A percentile compares a stretch with the other conserved stretches of the same genome.
These are phyloP conservation scores for Beta corolliflora DNA, from an alignment of 179 eudicot genomes.

Conservation along the genomic window DNA sequence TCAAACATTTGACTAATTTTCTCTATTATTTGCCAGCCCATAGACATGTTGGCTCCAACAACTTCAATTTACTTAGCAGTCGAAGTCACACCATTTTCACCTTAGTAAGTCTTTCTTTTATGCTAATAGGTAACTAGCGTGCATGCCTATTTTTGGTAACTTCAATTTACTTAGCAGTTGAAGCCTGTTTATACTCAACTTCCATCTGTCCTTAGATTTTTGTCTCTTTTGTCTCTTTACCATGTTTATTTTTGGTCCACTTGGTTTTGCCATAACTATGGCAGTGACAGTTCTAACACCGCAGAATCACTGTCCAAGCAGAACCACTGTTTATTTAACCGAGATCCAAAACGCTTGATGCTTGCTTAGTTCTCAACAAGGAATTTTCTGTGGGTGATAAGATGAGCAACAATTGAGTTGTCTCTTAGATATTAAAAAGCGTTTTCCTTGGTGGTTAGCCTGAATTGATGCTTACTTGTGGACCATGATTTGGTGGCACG, in stretches of 20 bases:
- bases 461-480: neutral
- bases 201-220: neutral
- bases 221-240: neutral
- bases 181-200: neutral
- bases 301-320: neutral
- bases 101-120: constrained; percentile 27
- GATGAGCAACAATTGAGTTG: constrained; percentile 8
- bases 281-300: neutral
- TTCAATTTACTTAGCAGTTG: too few relatives aligned
- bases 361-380: neutral
- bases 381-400: neutral
- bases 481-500: neutral
- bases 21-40: constrained; percentile 49
- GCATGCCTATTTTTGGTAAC: neutral
- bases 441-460: neutral
- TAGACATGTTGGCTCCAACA: constrained; percentile 90
- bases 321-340: neutral
- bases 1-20: neutral
- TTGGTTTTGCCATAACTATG: constrained; percentile 2
- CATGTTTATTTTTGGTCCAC: neutral
- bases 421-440: neutral
- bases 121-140: neutral
- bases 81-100: constrained; percentile 88
- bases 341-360: neutral
- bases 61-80: constrained; percentile 80